Evolutionary conservation across 148 eudicot species (phyloP).

Genomic region (Camellia lanceoleosa): DNA sequence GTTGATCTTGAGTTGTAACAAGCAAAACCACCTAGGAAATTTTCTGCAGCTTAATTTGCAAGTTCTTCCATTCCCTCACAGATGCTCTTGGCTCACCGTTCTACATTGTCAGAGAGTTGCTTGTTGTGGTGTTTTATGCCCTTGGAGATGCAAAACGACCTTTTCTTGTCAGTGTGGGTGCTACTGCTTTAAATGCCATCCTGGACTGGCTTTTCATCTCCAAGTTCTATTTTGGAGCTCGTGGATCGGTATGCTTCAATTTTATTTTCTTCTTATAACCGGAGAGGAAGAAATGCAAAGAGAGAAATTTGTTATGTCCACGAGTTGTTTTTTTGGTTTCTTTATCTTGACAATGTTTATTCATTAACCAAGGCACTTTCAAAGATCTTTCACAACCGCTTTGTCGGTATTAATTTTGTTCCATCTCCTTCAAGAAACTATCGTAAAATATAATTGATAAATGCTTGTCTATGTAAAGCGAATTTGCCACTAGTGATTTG

Average conservation of each 20-base stretch:
- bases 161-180: too few species aligned
- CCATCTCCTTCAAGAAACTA: slow-evolving; percentile 19
- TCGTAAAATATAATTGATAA: not conserved
- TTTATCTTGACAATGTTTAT: not conserved
- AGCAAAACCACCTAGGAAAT: too few species aligned
- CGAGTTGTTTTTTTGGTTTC: too few species aligned
- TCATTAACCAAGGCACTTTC: slow-evolving; percentile 10
- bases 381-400: slow-evolving; percentile 15
- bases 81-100: too few species aligned
- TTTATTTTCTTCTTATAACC: not conserved
- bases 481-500: not conserved
- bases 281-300: not conserved
- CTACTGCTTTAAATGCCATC: slow-evolving; percentile 18
- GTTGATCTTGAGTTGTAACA: too few species aligned
- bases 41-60: too few species aligned
- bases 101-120: too few species aligned
- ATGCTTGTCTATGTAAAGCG: not conserved
- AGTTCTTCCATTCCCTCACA: too few species aligned
- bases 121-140: too few species aligned
- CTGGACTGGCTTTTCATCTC: slow-evolving; percentile 14
- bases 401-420: slow-evolving; percentile 15
- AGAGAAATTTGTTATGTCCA: too few species aligned
- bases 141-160: too few species aligned
- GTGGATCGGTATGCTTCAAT: slow-evolving; percentile 10
- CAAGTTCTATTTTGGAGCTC: slow-evolving; percentile 13